A percentile compares a stretch with the other conserved stretches of the same genome.
Evolutionary conservation across 106 monocot species (phyloP).

Genomic region (Posidonia australis): DNA sequence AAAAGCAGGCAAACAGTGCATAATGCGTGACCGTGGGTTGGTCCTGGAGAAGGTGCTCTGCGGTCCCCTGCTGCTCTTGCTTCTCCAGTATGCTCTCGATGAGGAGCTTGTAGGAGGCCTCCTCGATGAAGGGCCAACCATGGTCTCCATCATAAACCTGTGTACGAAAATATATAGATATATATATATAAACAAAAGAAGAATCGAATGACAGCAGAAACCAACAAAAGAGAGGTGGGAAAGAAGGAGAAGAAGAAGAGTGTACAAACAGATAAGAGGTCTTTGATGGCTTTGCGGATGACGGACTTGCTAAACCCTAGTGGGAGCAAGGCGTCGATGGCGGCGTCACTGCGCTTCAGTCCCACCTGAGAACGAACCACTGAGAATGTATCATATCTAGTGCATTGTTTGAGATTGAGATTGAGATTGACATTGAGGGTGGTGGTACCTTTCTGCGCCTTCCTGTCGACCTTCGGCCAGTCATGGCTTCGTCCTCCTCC

Average conservation of each 20-base stretch:
- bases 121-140: slow-evolving; percentile 33
- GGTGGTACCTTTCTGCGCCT: too few relatives aligned
- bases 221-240: background rate
- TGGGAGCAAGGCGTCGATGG: slow-evolving; percentile 17
- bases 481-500: too few relatives aligned
- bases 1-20: too few relatives aligned
- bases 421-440: too few relatives aligned
- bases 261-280: slow-evolving; percentile 19
- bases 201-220: background rate
- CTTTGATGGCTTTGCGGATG: slow-evolving; percentile 11
- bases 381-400: too few relatives aligned
- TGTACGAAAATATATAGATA: background rate
- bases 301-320: slow-evolving; percentile 15
- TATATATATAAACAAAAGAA: too few relatives aligned
- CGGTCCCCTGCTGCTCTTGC: too few relatives aligned
- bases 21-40: too few relatives aligned
- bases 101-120: slow-evolving; percentile 23
- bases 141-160: slow-evolving; percentile 27
- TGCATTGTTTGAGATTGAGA: too few relatives aligned
- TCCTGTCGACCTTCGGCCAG: too few relatives aligned
- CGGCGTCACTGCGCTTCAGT: slow-evolving; percentile 24
- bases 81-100: slow-evolving; percentile 28
- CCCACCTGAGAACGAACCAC: too few relatives aligned
- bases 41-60: too few relatives aligned
- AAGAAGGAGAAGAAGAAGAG: background rate